Evolutionary conservation across 2,329 filamentous ascomycete species (phyloP), one percentile per base, ranked within the genome.

Genomic region (Pleoardoris graminearum): DNA sequence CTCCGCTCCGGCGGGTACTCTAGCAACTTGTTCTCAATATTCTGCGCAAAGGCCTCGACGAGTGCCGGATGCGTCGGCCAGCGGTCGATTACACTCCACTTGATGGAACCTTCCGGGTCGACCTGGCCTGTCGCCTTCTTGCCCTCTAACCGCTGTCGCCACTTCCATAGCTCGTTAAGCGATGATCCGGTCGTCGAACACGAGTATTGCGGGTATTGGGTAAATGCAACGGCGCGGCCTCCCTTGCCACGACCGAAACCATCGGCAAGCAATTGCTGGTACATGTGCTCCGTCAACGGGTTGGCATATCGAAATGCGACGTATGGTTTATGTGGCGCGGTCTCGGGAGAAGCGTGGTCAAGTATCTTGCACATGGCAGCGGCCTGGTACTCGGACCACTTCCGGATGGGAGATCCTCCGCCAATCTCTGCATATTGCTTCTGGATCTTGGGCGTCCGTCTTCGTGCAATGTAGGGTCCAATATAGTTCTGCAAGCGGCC

Each of bases 121-220:
- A 82, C 72, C 27, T 79, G 78, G 35, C 77, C 78, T 37, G 79
- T 77, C 2, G 76, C 81, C 37, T 81, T 79, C 73, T 90, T 91
- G 33, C 90, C 90, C 74, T 97, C 92, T 48, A 99, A 77, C 57
- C 91, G 81, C 68, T 91, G 89, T 58, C 92, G 84, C 91, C 92
- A 97, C 77, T 95, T 97, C 94, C 94, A 99, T 30, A 99, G 77
- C 77, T 99, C 94, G 68, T 99, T 99, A 51, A 99, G 77, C 57
- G 91, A 96, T 74, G 91, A 96, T 19, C 94, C 94, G 0, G 94
- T 99, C 1, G 94, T 99, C 17, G 91, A 96, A 77, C 95, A 99
- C 17, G 91, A 96, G 76, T 99, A 99, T 73, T 99, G 94, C 2
- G 94, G 94, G 67, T 99, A 99, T 75, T 99, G 94, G 23, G 93